phyloP scores from a whole-genome alignment of 345 rosid genomes.

The Atalantia buxifolia region DNA sequence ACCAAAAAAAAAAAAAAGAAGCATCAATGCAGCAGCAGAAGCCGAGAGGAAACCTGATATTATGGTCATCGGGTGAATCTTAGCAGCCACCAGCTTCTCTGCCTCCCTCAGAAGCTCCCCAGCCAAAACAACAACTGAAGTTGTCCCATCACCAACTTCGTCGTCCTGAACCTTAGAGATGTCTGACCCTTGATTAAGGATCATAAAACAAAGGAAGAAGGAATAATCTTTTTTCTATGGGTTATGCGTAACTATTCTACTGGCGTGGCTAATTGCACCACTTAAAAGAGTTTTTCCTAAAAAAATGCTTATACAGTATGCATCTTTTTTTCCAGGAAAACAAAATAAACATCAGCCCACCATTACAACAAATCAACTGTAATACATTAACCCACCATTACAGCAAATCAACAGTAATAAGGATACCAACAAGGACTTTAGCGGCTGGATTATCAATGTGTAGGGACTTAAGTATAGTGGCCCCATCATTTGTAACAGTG shows the following conservation, averaged over 20 bases:
- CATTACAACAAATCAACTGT: background rate
- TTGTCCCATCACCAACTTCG: slow-evolving; percentile 99
- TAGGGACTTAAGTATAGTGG: slow-evolving; percentile 91
- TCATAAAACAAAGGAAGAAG: background rate
- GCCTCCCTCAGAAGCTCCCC: slow-evolving; percentile 96
- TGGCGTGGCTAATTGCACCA: background rate
- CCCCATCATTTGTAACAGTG: slow-evolving; percentile 96
- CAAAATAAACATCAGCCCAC: background rate
- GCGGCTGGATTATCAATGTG: slow-evolving; percentile 97
- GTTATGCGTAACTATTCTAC: background rate
- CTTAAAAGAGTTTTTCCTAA: background rate
- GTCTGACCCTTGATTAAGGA: slow-evolving; percentile 39
- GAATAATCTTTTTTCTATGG: background rate
- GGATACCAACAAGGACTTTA: slow-evolving; percentile 93
- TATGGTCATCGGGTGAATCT: slow-evolving; percentile 98
- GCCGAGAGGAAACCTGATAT: slow-evolving; percentile 55
- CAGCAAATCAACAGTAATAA: background rate
- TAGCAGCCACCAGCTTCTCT: slow-evolving; percentile 81
- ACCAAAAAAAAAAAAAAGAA: background rate
- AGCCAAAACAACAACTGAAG: slow-evolving; percentile 97
- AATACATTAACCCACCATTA: background rate
- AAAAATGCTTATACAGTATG: background rate
- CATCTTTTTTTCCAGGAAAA: background rate
- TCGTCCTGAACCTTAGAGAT: slow-evolving; percentile 99
- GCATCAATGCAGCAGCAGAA: background rate